phyloP scores from a whole-genome alignment of 2,329 filamentous ascomycete genomes.

The Eurotiales sp. region DNA sequence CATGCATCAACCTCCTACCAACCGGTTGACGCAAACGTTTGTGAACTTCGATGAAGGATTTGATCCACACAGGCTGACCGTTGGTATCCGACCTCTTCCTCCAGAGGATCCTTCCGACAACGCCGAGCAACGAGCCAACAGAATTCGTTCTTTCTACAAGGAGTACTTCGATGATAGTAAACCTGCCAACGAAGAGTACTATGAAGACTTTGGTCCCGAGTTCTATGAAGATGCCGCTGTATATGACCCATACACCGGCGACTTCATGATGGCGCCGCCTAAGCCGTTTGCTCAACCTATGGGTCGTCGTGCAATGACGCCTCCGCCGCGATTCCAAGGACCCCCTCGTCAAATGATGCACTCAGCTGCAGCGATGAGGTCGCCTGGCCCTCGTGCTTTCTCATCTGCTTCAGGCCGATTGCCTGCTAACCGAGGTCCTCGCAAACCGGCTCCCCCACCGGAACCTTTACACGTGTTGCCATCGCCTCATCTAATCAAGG shows the following conservation, averaged over 20 bases:
- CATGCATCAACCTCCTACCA: conserved; percentile 22
- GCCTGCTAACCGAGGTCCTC: conserved; percentile 44
- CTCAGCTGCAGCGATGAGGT: conserved; percentile 36
- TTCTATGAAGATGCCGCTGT: conserved; percentile 63
- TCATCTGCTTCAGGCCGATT: conserved; percentile 58
- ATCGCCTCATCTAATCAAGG: conserved; percentile 77
- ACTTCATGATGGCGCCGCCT: conserved; percentile 29
- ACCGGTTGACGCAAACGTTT: conserved; percentile 20
- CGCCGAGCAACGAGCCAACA: conserved; percentile 88
- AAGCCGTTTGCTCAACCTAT: conserved; percentile 77
- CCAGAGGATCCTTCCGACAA: conserved; percentile 84
- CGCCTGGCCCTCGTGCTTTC: conserved; percentile 56
- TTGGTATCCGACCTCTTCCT: conserved; percentile 76
- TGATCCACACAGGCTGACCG: conserved; percentile 51
- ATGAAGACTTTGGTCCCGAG: conserved; percentile 70
- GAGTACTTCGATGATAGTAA: conserved; percentile 94
- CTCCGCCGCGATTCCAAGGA: conserved; percentile 61
- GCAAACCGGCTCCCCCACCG: conserved; percentile 67
- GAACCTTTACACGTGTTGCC: conserved; percentile 70
- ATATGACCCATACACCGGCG: conserved; percentile 49
- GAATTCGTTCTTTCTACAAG: conserved; percentile 98
- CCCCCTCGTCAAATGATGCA: conserved; percentile 45
- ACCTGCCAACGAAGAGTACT: conserved; percentile 53
- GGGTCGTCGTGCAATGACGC: conserved; percentile 89
- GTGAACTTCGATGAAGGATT: conserved; percentile 27